Percentiles rank a stretch among this genome's conserved stretches.
Conservation (phyloP, 2,329 filamentous ascomycete species). For the Fusarium falciforme region DNA sequence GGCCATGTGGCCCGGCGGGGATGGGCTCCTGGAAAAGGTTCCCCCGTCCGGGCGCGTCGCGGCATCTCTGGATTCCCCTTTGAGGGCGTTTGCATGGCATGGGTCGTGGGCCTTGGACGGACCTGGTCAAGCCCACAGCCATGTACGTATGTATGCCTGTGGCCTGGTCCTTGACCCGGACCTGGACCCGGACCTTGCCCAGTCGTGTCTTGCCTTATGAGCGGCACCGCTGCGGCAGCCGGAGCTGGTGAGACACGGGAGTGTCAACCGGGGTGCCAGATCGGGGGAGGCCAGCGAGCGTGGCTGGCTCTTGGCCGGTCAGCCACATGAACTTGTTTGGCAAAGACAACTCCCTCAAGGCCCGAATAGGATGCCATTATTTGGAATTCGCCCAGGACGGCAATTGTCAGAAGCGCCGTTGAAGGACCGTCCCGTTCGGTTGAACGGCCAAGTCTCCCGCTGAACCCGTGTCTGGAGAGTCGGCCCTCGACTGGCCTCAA, state of each 20-base stretch:
- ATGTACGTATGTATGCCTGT: neutral
- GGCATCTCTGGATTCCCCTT: conserved; percentile 27
- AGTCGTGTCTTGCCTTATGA: conserved; percentile 41
- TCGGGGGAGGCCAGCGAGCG: conserved; percentile 18
- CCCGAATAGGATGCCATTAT: neutral
- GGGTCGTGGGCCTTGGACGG: conserved; percentile 4
- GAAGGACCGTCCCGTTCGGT: conserved; percentile 13
- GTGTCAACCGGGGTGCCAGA: conserved; percentile 45
- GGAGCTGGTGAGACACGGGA: conserved; percentile 45
- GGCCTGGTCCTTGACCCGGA: neutral
- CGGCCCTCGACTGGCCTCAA: neutral
- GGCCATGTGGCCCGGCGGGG: conserved; percentile 31
- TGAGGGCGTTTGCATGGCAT: conserved; percentile 27
- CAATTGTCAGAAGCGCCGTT: neutral
- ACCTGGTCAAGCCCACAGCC: neutral
- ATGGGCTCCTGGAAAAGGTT: conserved; percentile 3
- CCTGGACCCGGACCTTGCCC: neutral
- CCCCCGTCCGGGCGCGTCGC: conserved; percentile 10
- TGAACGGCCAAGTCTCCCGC: neutral
- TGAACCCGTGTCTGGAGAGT: neutral
- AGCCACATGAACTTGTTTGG: conserved; percentile 11
- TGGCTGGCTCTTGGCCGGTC: conserved; percentile 7
- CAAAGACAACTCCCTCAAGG: neutral
- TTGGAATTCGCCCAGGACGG: conserved; percentile 7
- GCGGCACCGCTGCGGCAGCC: conserved; percentile 25